Evolutionary conservation across 352 stramenopile species (phyloP), one percentile per base, ranked within the genome.

Genomic region (Phytophthora macrochlamydospora): DNA sequence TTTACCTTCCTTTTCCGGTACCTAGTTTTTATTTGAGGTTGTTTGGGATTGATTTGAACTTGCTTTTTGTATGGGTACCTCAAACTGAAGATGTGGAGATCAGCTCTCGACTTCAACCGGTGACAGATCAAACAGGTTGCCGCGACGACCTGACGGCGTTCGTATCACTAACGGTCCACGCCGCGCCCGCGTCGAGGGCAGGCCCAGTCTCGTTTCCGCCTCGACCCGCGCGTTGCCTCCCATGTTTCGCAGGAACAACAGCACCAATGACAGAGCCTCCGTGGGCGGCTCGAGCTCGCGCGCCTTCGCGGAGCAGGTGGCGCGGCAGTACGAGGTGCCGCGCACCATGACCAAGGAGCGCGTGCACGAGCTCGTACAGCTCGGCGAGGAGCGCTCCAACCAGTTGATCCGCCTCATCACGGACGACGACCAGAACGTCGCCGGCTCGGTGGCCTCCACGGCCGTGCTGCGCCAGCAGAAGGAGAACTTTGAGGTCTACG

Each of bases 401-500:
- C 71, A 84, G 60, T 78, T 93, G 61, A 81, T 91, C 59, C 76
- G 77, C 28, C 87, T 78, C 64, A 66, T 91, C 2, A 88, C 76
- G 56, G 78, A 87, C 57, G 80, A 90, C 51, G 81, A 90, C 65
- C 79, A 85, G 32, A 64, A 50, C 29, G 66, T 75, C 18, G 62
- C 71, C 13, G 71, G 69, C 28, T 73, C 62, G 14, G 66, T 72
- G 18, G 59, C 73, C 29, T 54, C 63, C 30, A 67, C 56, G 32
- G 73, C 73, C 55, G 76, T 86, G 28, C 51, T 94, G 46, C 73
- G 87, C 12, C 78, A 91, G 57, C 83, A 93, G 56, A 91, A 90
- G 32, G 85, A 91, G 37, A 92, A 90, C 67, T 92, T 90, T 68
- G 75, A 78, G 40, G 79, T 92, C 62, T 92, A 90, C 65, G 85